phyloP scores from a whole-genome alignment of 140 eudicot species.

The Cichorium intybus region DNA sequence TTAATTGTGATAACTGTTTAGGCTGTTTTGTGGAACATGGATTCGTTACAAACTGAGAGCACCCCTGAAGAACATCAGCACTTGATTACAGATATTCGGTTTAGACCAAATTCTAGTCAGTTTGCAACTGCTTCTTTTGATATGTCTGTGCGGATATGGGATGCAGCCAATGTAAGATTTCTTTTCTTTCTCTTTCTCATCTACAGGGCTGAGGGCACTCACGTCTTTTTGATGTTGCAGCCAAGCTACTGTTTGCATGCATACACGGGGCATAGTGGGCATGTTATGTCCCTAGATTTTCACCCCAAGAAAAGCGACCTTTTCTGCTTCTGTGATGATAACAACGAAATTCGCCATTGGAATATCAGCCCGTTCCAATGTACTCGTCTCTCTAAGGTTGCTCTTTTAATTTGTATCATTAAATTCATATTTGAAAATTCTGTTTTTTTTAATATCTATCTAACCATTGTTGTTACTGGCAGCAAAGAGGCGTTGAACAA shows the following conservation, averaged over 20 bases:
- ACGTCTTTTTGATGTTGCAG: slow-evolving; percentile 42
- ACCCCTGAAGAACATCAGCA: slow-evolving; percentile 88
- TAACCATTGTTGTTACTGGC: slow-evolving; percentile 9
- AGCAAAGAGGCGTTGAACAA: slow-evolving; percentile 93
- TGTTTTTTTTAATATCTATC: background rate
- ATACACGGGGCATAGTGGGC: slow-evolving; percentile 66
- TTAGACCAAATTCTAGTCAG: slow-evolving; percentile 89
- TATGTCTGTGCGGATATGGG: slow-evolving; percentile 88
- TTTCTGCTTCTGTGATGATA: slow-evolving; percentile 86
- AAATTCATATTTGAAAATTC: background rate
- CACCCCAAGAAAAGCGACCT: slow-evolving; percentile 92
- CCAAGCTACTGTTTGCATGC: slow-evolving; percentile 79
- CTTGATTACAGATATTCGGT: slow-evolving; percentile 81
- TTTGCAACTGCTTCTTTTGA: slow-evolving; percentile 89
- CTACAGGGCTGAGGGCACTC: background rate
- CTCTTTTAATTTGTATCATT: background rate
- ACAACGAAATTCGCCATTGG: slow-evolving; percentile 85
- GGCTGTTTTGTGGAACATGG: slow-evolving; percentile 98
- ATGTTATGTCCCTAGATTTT: slow-evolving; percentile 91
- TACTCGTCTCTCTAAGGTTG: slow-evolving; percentile 85
- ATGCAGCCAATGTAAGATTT: slow-evolving; percentile 82
- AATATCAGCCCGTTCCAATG: slow-evolving; percentile 74
- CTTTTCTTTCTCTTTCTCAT: background rate
- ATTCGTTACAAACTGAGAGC: slow-evolving; percentile 68
- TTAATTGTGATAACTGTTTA: slow-evolving; percentile 16